Conservation (phyloP, 345 rosid genomes). For the Syzygium aqueum region DNA sequence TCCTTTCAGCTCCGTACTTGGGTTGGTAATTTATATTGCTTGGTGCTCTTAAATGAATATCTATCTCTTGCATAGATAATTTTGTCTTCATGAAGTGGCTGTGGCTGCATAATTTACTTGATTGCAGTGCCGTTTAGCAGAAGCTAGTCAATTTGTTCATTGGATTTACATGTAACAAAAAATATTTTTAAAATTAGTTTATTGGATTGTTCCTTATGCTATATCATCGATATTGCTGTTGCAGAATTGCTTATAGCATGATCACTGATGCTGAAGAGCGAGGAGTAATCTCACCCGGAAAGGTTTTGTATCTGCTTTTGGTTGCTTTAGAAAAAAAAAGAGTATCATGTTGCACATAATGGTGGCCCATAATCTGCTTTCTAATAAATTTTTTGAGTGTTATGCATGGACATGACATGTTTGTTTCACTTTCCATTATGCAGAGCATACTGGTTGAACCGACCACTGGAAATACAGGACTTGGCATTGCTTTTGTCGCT, state of each 20-base stretch:
- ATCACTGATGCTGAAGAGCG: constrained; percentile 77
- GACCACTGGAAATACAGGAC: constrained; percentile 86
- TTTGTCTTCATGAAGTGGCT: not conserved
- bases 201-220: not conserved
- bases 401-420: not conserved
- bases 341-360: not conserved
- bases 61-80: not conserved
- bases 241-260: constrained; percentile 84
- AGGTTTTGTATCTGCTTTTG: constrained; percentile 32
- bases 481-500: constrained; percentile 85
- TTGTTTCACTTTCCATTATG: constrained; percentile 1
- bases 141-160: not conserved
- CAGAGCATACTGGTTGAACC: constrained; percentile 82
- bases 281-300: constrained; percentile 68
- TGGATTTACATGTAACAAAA: not conserved
- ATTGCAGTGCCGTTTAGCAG: not conserved
- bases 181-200: not conserved
- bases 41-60: not conserved
- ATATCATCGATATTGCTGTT: not conserved
- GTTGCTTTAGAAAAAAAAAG: not conserved
- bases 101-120: not conserved
- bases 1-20: not conserved
- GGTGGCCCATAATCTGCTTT: not conserved
- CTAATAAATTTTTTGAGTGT: not conserved
- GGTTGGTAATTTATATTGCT: not conserved